Conservation (phyloP, 2,329 filamentous ascomycete genomes). For the Xylariaceae sp. region DNA sequence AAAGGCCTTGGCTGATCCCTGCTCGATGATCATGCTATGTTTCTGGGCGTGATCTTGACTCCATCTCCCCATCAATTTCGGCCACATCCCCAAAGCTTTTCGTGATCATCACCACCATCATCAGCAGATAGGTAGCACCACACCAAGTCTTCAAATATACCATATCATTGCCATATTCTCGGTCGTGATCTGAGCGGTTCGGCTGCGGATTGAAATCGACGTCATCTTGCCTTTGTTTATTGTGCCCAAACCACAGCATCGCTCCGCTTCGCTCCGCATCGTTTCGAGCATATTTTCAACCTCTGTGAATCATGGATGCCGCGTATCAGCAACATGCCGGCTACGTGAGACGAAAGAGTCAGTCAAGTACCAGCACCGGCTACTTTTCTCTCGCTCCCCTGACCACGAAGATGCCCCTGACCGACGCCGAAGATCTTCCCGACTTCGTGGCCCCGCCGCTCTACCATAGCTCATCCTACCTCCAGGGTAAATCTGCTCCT, state of each 20-base stretch:
- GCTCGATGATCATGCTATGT: background rate
- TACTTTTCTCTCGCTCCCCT: conserved; percentile 60
- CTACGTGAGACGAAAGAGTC: conserved; percentile 52
- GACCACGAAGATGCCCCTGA: conserved; percentile 55
- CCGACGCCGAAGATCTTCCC: conserved; percentile 46
- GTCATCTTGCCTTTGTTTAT: background rate
- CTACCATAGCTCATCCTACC: conserved; percentile 46
- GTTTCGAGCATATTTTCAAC: background rate
- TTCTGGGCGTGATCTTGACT: conserved; percentile 9
- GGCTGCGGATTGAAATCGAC: background rate
- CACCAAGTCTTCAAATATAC: background rate
- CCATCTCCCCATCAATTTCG: conserved; percentile 15
- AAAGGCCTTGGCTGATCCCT: background rate
- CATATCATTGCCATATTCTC: background rate
- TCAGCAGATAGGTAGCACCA: background rate
- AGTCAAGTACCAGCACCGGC: conserved; percentile 54
- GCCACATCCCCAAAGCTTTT: conserved; percentile 8
- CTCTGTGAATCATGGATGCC: conserved; percentile 46
- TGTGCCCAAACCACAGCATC: background rate
- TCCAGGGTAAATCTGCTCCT: conserved; percentile 58
- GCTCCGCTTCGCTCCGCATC: background rate
- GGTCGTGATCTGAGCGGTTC: background rate
- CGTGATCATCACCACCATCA: background rate
- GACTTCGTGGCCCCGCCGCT: conserved; percentile 34
- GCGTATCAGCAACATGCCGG: conserved; percentile 57